phyloP scores from a whole-genome alignment of 176 grass and related monocot genomes.

The Guadua angustifolia region DNA sequence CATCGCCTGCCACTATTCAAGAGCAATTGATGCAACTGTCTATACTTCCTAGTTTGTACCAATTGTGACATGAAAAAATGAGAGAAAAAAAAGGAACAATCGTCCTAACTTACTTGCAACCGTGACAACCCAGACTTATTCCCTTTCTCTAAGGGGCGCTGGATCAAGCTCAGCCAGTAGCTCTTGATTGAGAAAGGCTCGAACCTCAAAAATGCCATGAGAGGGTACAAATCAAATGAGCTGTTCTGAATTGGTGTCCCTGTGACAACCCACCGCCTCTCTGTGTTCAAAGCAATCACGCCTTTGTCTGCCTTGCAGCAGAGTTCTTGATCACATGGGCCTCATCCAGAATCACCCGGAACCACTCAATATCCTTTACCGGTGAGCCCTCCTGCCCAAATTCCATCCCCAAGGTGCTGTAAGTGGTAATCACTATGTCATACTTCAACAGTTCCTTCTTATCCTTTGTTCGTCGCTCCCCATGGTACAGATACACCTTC shows the following conservation, averaged over 20 bases:
- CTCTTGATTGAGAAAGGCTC: constrained; percentile 83
- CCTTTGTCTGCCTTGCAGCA: constrained; percentile 73
- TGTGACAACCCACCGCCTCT: constrained; percentile 90
- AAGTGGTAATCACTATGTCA: constrained; percentile 83
- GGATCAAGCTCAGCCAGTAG: constrained; percentile 86
- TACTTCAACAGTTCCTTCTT: constrained; percentile 69
- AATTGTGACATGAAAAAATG: constrained; percentile 1
- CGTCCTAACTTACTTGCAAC: constrained; percentile 61
- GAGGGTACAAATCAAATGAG: constrained; percentile 78
- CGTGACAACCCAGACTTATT: constrained; percentile 62
- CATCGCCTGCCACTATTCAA: background rate
- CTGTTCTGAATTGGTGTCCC: constrained; percentile 95
- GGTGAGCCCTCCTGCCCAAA: constrained; percentile 63
- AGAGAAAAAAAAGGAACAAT: constrained; percentile 11
- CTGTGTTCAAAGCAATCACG: constrained; percentile 81
- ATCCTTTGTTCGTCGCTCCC: constrained; percentile 67
- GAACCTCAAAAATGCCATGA: constrained; percentile 87
- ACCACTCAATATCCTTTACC: constrained; percentile 81
- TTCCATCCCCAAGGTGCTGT: constrained; percentile 68
- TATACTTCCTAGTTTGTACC: background rate
- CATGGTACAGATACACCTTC: constrained; percentile 91
- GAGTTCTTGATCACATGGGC: constrained; percentile 94
- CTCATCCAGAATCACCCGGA: constrained; percentile 85
- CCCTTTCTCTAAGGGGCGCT: constrained; percentile 66
- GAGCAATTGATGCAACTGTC: constrained; percentile 10